Conservation (phyloP, 768 basidiomycete genomes). For the Dentipellis fragilis region DNA sequence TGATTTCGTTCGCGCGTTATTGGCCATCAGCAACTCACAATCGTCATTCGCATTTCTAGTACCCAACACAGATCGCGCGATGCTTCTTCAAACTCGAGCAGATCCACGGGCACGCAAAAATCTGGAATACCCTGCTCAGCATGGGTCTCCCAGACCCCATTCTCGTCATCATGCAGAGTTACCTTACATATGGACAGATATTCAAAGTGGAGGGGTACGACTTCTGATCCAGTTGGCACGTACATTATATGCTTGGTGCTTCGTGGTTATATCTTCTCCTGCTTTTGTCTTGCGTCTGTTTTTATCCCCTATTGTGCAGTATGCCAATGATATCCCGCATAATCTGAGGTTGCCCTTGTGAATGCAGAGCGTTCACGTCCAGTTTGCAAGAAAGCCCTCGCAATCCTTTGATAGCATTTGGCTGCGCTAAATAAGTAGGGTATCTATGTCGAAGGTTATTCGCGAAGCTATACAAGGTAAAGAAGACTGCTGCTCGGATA, state of each 20-base stretch:
- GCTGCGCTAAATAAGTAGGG: too few relatives aligned
- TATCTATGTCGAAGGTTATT: too few relatives aligned
- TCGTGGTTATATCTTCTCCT: background rate
- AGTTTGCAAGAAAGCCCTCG: too few relatives aligned
- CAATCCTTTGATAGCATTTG: too few relatives aligned
- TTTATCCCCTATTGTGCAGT: background rate
- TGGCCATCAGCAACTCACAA: background rate
- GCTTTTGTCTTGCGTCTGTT: background rate
- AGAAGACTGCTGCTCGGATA: too few relatives aligned
- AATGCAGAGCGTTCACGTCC: too few relatives aligned
- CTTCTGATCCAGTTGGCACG: conserved; percentile 35
- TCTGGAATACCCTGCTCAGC: conserved; percentile 84
- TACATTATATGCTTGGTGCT: background rate
- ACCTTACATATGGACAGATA: conserved; percentile 75
- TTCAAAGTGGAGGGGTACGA: conserved; percentile 87
- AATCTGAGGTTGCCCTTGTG: background rate
- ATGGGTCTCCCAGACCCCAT: conserved; percentile 90
- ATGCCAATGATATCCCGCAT: background rate
- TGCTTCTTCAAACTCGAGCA: conserved; percentile 90
- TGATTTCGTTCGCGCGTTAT: background rate
- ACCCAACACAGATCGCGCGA: conserved; percentile 83
- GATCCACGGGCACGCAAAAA: conserved; percentile 89
- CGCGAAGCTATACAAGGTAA: too few relatives aligned
- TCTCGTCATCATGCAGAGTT: conserved; percentile 87
- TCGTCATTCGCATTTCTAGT: conserved; percentile 42